Evolutionary conservation across 2,329 filamentous ascomycete species (phyloP), one percentile per base, ranked within the genome.

Genomic region (Aspergillus sp.): DNA sequence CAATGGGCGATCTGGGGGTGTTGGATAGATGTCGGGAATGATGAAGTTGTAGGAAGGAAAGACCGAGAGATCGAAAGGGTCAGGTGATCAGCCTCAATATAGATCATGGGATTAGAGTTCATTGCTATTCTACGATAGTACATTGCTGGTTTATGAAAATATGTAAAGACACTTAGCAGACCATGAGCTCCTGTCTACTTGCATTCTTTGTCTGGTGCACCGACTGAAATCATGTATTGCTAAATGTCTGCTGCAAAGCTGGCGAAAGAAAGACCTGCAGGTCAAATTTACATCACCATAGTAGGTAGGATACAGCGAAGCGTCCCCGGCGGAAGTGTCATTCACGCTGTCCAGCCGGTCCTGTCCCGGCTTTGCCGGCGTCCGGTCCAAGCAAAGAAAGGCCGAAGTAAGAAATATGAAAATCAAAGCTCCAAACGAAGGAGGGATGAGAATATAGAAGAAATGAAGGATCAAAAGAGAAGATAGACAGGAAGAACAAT

Each of bases 221-320:
- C 47, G 17, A 32, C 4, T 57, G 50, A 49, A 50, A 9, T 23
- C 28, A 38, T 41, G 39, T n/a, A 51, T n/a, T 45, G 36, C 21
- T 38, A 58, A 23, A 45, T 23, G 28, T 39, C 19, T 39, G 36
- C 36, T 21, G 51, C n/a, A 32, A 19, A 52, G 51, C 45, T 43
- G 39, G 50, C 48, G 56, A 28, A 25, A 57, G 50, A 47, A 36
- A 50, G 49, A 60, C 55, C 19, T 53, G 57, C 53, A 45, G 53
- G 41, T 64, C 49, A 59, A 52, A 62, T 63, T 65, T 61, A 62
- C 60, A 65, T 55, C 52, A 38, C 56, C 50, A 58, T 57, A 43
- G 59, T 52, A 50, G 63, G 55, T 47, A 61, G 52, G 41, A 59
- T 66, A 66, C 55, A 67, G 56, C 50, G 48, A 58, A 23, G 17